Evolutionary conservation across 352 stramenopile genomes (phyloP), one percentile per base, ranked within the genome.

Genomic region (Thraustotheca clavata): DNA sequence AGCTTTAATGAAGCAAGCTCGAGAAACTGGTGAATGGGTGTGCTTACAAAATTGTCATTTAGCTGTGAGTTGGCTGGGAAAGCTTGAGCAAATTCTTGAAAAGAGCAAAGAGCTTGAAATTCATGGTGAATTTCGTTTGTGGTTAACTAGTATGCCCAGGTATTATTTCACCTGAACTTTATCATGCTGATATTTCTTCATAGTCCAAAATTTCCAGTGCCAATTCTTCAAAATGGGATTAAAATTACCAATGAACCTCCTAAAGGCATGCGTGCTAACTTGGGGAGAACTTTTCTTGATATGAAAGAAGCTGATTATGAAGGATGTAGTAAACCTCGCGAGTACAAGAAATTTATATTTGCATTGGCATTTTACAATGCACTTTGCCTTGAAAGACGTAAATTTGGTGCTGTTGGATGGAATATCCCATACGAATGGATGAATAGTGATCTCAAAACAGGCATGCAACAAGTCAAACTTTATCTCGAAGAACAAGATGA

Each of bases 391-490:
- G 93, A 98, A 61, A 79, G 93, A 1, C 80, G 91, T 11, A 98
- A 98, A 54, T 98, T 98, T 62, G 93, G 93, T 22, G 89, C 93
- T 1, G 87, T 98, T 2, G 93, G 93, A 4, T 98, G 92, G 93
- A 98, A 97, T 60, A 97, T 98, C 54, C 89, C 89, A 2, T 98
- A 98, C 68, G 93, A 95, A 35, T 98, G 92, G 91, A 98, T 98
- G 89, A 98, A 98, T 57, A 95, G 80, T 49, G 93, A 98, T 66
- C 55, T 97, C 3, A 98, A 98, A 69, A 96, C 91, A 27, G 91
- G 85, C 18, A 96, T 96, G 83, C 94, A 91, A 69, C 87, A 96
- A 65, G 79, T 96, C 22, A 78, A 88, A 16, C 69, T 96, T 57
- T 98, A 97, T 69, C 73, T 98, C 1, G 92, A 98, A 49, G 93